Base-by-base conservation (phyloP, 768 basidiomycete genomes). In the Galerina sulciceps region DNA sequence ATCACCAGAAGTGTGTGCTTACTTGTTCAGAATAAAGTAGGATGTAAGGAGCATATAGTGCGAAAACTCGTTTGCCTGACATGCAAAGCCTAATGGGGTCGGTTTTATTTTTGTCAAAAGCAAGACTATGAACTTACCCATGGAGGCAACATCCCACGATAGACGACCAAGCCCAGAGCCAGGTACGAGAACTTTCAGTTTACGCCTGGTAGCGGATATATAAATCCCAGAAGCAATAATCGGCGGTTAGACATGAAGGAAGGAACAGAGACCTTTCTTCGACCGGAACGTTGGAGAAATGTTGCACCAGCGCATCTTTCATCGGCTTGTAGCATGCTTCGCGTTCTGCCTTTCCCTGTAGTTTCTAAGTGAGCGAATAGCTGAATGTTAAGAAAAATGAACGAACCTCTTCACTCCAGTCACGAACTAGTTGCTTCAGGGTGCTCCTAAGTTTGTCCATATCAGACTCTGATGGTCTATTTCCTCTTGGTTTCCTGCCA, bases 11-110 rank as follows among this genome's bases (percentile, higher is more conserved):
- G 10, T 46, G 20, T 14, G 15, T 51, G 47, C 82, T 10, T 65
- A 94, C 94, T 83, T 83, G 69, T 98, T 99, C 48, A 98, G 77
- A 17, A 97, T 86, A 70, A 90, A 91, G 68, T 88, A 89, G 4
- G 96, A 97, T 2, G 91, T 80, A 4, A 98, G 85, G 11, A 99
- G 82, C 94, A 96, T 96, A 73, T 93, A 94, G 63, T 96, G 91
- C 34, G 93, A 94, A 70, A 97, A 97, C 73, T 99, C 96, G 69
- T 97, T 97, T 18, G 91, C 95, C 72, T 96, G 95, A 62, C 91
- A 94, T 1, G 90, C 75, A 65, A 94, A 98, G 3, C 95, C 95
- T 94, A 60, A 22, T 6, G 17, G n/a, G n/a, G 3, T 41, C 11
- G 38, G 10, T 8, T 22, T 23, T 15, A 5, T n/a, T 53, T 13